Percentiles rank a stretch among this genome's conserved stretches.
Evolutionary conservation across 1,284 basidiomycete species (phyloP).

Genomic region (Pascua sp.): DNA sequence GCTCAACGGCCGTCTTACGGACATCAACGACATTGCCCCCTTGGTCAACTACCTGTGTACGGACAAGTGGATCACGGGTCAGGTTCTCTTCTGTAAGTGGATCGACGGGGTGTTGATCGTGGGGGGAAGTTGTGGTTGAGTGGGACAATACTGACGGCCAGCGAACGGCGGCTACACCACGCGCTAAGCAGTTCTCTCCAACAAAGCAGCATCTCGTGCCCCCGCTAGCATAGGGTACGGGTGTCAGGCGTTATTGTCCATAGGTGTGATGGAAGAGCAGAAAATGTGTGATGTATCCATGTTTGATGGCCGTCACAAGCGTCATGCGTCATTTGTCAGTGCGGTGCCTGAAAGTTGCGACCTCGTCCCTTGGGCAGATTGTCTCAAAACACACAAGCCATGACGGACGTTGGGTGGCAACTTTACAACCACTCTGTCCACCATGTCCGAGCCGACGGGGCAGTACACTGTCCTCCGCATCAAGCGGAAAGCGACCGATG

Average conservation of each 20-base stretch:
- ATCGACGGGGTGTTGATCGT: background rate
- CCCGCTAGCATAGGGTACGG: too few species aligned
- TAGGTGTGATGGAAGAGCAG: too few species aligned
- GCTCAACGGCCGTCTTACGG: conserved; percentile 14
- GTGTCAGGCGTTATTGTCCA: too few species aligned
- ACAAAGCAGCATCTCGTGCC: too few species aligned
- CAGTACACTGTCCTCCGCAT: conserved; percentile 47
- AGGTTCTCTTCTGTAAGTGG: conserved; percentile 19
- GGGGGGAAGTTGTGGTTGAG: background rate
- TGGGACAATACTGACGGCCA: conserved; percentile 3
- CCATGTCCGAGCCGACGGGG: background rate
- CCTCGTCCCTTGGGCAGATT: too few species aligned
- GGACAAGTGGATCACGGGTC: conserved; percentile 22
- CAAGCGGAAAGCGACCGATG: conserved; percentile 50
- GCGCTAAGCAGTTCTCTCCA: conserved; percentile 2
- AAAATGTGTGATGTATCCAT: too few species aligned
- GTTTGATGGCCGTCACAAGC: too few species aligned
- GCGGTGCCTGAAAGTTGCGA: too few species aligned
- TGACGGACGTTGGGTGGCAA: background rate
- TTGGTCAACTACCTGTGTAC: conserved; percentile 14
- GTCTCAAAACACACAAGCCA: too few species aligned
- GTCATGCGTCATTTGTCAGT: too few species aligned
- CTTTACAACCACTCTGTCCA: background rate
- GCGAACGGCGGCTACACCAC: conserved; percentile 24
- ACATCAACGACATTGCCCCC: conserved; percentile 20